phyloP scores from a whole-genome alignment of 2,329 filamentous ascomycete genomes.

The Pseudogymnoascus pannorum region DNA sequence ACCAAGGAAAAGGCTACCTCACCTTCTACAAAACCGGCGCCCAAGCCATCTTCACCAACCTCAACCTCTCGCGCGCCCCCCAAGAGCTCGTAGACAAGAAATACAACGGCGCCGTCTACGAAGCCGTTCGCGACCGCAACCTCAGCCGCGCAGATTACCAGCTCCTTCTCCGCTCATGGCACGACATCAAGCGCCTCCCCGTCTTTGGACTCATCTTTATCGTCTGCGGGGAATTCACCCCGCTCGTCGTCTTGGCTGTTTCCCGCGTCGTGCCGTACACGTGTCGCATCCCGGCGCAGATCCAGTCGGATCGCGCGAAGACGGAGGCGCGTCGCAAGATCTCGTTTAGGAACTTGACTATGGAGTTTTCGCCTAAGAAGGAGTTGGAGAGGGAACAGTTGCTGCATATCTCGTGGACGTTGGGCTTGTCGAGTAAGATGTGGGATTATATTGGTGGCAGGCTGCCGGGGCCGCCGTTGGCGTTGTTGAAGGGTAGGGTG shows the following conservation, averaged over 20 bases:
- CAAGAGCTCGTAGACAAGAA: conserved; percentile 41
- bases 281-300: conserved; percentile 74
- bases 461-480: conserved; percentile 33
- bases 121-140: conserved; percentile 27
- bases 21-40: conserved; percentile 84
- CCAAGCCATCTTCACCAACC: conserved; percentile 65
- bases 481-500: conserved; percentile 48
- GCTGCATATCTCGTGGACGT: conserved; percentile 33
- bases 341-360: conserved; percentile 39
- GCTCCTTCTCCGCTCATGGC: conserved; percentile 56
- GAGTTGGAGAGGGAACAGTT: conserved; percentile 33
- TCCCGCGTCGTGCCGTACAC: conserved; percentile 67
- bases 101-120: conserved; percentile 29
- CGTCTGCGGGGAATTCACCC: conserved; percentile 79
- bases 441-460: conserved; percentile 38
- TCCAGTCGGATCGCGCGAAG: conserved; percentile 47
- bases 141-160: conserved; percentile 63
- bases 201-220: conserved; percentile 69
- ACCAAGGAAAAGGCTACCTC: conserved; percentile 63
- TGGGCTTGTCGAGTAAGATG: conserved; percentile 33
- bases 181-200: conserved; percentile 72
- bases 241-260: conserved; percentile 66
- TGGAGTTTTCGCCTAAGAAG: conserved; percentile 20
- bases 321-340: conserved; percentile 44
- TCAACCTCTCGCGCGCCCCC: conserved; percentile 36